Evolutionary conservation across 2,329 filamentous ascomycete genomes (phyloP).

Genomic region (Fusarium veterinarium): DNA sequence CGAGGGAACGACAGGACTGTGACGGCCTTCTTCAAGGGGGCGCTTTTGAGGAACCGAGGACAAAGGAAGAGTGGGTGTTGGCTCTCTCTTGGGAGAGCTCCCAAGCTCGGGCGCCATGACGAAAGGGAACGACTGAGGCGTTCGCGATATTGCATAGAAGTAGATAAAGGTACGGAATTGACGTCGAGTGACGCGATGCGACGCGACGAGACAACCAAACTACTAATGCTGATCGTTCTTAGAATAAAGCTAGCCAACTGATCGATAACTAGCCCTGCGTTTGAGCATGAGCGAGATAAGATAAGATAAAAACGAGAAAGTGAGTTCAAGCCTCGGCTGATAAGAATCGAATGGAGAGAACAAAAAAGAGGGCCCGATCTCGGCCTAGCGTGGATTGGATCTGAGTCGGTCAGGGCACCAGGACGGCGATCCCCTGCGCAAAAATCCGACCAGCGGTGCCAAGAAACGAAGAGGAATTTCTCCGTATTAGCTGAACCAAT

Average conservation of each 20-base stretch:
- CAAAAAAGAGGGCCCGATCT: slow-evolving; percentile 45
- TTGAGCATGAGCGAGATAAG: slow-evolving; percentile 10
- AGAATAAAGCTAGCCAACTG: slow-evolving; percentile 5
- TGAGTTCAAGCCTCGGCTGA: slow-evolving; percentile 9
- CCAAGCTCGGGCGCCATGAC: slow-evolving; percentile 53
- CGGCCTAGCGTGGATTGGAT: slow-evolving; percentile 43
- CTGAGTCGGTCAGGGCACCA: slow-evolving; percentile 37
- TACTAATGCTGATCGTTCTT: neutral
- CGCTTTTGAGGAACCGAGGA: slow-evolving; percentile 73
- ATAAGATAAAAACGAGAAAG: slow-evolving; percentile 19
- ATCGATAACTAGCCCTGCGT: slow-evolving; percentile 8
- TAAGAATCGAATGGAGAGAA: slow-evolving; percentile 19
- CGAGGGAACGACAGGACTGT: slow-evolving; percentile 77
- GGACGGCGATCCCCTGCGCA: slow-evolving; percentile 37
- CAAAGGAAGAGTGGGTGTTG: slow-evolving; percentile 54
- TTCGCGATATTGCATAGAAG: neutral
- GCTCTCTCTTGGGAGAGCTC: slow-evolving; percentile 54
- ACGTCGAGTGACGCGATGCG: slow-evolving; percentile 1
- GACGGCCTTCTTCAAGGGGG: slow-evolving; percentile 71
- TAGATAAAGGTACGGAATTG: neutral
- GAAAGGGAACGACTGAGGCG: slow-evolving; percentile 1
- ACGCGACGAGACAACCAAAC: neutral
- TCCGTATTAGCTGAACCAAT: slow-evolving; percentile 42
- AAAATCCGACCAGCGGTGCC: slow-evolving; percentile 35
- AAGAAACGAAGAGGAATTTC: slow-evolving; percentile 39